Evolutionary conservation across 2,329 filamentous ascomycete species (phyloP), one percentile per base, ranked within the genome.

Genomic region (Cercospora sojina): DNA sequence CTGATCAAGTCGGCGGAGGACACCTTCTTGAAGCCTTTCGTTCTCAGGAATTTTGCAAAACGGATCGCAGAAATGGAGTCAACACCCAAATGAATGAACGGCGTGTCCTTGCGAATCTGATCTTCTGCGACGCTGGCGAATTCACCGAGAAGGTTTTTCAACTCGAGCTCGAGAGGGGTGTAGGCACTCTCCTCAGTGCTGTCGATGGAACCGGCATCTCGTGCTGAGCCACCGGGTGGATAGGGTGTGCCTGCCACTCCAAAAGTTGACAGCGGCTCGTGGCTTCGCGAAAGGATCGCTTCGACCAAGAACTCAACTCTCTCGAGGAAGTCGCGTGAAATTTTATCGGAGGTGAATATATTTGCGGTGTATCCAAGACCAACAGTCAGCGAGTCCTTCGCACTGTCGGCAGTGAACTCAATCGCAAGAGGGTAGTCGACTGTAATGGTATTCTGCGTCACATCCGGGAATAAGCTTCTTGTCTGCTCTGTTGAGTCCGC

Each of bases 51-150:
- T 32, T 66, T 69, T 25, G 64, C 67, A 27, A 69, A 56, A 10
- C 63, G 59, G n/a, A 69, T 65, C 13, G 64, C 67, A 5, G 65
- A 67, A 31, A 69, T 69, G 18, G 67, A 69, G 47, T 69, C 67
- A 25, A 69, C 35, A 31, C 67, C 67, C 12, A 69, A 32, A 31
- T 65, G 67, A 43, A 65, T 61, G 59, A 69, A 69, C n/a, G 65
- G 59, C 5, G 65, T 65, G 7, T 65, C 55, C 51, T 69, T 69
- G 32, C 51, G 31, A 27, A 69, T 47, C 3, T 67, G 59, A 10
- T 63, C 23, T 13, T 58, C 23, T 49, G 61, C 27, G 9, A 65
- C 31, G 12, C 12, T 18, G 43, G 62, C 53, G 27, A 58, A 64
- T 32, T 69, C 35, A 29, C 58, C 59, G 27, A 69, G 35, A 6